Conservation (phyloP, 495 filamentous ascomycete species). For the Xylaria venustula region DNA sequence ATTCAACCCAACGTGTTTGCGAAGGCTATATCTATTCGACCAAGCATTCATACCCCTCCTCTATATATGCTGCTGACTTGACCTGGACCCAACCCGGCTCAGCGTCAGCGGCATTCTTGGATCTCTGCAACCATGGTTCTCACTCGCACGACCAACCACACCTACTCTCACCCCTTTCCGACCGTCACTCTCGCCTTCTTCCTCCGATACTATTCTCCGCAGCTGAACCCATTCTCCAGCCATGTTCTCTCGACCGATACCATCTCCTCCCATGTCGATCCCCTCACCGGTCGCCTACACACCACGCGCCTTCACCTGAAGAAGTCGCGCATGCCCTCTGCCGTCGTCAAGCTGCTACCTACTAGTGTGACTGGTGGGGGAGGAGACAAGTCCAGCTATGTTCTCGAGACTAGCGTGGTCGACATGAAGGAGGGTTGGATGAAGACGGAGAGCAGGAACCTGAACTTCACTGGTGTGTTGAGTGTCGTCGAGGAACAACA, state of each 20-base stretch:
- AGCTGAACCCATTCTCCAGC: conserved; percentile 82
- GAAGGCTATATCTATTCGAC: background rate
- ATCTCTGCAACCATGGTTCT: conserved; percentile 43
- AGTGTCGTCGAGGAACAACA: conserved; percentile 87
- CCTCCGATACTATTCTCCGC: conserved; percentile 81
- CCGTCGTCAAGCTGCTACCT: conserved; percentile 78
- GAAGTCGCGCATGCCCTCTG: conserved; percentile 81
- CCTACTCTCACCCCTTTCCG: conserved; percentile 89
- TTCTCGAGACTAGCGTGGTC: conserved; percentile 87
- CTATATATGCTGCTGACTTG: background rate
- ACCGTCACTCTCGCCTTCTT: conserved; percentile 95
- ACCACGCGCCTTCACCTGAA: conserved; percentile 93
- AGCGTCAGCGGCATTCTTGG: background rate
- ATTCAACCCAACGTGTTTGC: background rate
- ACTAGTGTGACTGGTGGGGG: conserved; percentile 66
- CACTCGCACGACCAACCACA: conserved; percentile 74
- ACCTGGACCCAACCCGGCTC: background rate
- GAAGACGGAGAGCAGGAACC: conserved; percentile 77
- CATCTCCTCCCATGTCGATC: conserved; percentile 82
- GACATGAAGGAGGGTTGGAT: conserved; percentile 89
- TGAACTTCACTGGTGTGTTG: conserved; percentile 89
- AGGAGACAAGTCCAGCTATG: conserved; percentile 76
- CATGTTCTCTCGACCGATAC: conserved; percentile 97
- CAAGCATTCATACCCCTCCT: background rate
- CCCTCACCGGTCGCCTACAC: conserved; percentile 72